Base-by-base conservation (phyloP, 73 alveolate species). In the Paramecium sexaurelia region DNA sequence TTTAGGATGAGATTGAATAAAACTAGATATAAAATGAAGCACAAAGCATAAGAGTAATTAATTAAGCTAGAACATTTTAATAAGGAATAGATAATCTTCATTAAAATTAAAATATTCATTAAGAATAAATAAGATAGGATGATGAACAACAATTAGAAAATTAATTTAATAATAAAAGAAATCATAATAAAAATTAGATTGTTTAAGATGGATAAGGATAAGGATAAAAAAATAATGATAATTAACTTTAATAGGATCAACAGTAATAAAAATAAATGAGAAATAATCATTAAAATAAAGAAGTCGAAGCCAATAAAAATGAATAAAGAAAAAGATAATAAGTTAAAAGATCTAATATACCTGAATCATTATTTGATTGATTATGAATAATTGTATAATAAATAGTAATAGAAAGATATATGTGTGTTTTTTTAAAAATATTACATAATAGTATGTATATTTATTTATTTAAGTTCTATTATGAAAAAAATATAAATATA, bases 281-380 rank as follows among this genome's bases (percentile, higher is more conserved):
- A 51, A 51, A 19, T 17, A 4, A n/a, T 51, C 15, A 51, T 51
- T 10, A 51, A 5, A 51, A 17, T 17, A 51, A 17, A 51, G 67
- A 29, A 51, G 17, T 10, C 17, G 67, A 51, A 17, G 7, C 17
- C 7, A 6, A 51, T 6, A 51, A 1, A 7, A 51, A 51, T 51
- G 13, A 51, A 51, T 51, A n/a, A 17, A 51, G 33, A 3, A 51
- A 51, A 51, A 17, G 67, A 51, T 51, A 51, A 17, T 51, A 51
- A 51, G 29, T 51, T 0, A 51, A 17, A 51, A 6, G 67, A 51
- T 51, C 27, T 51, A 51, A 51, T 32, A 45, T 61, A 0, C 45
- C 83, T 61, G 39, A 61, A 61, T 61, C 41, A 61, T 26, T 22
- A 24, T 61, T 61, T 61, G 83, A 61, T 61, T 61, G 83, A 61